Evolutionary conservation across 164 flowering plant genomes (phyloP).

Genomic region (Hamamelis virginiana): DNA sequence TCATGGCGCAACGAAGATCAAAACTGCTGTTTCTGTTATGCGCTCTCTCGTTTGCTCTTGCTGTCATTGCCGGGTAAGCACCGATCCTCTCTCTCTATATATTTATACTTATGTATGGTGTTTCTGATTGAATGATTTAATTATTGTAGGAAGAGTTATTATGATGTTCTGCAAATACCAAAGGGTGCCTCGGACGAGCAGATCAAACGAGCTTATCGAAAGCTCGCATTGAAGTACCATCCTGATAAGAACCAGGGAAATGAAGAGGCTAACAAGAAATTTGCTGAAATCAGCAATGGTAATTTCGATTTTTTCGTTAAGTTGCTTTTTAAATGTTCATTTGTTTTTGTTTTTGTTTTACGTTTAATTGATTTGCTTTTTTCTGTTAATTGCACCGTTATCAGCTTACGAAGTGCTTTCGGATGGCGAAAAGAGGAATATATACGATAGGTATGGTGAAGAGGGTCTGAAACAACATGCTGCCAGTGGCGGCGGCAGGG

Average conservation of each 20-base stretch:
- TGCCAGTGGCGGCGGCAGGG: slow-evolving; percentile 78
- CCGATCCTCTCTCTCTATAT: background rate
- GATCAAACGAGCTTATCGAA: slow-evolving; percentile 93
- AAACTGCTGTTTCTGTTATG: slow-evolving; percentile 1
- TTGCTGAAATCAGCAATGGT: slow-evolving; percentile 96
- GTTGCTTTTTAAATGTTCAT: background rate
- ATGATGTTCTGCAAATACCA: slow-evolving; percentile 84
- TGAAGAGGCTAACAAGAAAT: slow-evolving; percentile 90
- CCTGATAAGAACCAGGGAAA: slow-evolving; percentile 99
- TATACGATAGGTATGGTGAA: slow-evolving; percentile 93
- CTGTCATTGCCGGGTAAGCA: slow-evolving; percentile 8
- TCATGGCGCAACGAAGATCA: slow-evolving; percentile 13
- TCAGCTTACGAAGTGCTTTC: slow-evolving; percentile 93
- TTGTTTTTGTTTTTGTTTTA: background rate
- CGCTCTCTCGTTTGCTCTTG: background rate
- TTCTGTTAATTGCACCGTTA: background rate
- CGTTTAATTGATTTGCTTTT: background rate
- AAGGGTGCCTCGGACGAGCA: slow-evolving; percentile 92
- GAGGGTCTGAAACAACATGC: slow-evolving; percentile 96
- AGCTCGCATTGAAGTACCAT: slow-evolving; percentile 94
- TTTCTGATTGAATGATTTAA: background rate
- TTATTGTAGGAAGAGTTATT: slow-evolving; percentile 78
- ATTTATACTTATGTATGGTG: no score
- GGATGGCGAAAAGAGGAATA: slow-evolving; percentile 88
- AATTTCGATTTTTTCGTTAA: background rate